Evolutionary conservation across 1,139 yeast genomes (phyloP).

Genomic region (Blastobotrys malaysiensis): DNA sequence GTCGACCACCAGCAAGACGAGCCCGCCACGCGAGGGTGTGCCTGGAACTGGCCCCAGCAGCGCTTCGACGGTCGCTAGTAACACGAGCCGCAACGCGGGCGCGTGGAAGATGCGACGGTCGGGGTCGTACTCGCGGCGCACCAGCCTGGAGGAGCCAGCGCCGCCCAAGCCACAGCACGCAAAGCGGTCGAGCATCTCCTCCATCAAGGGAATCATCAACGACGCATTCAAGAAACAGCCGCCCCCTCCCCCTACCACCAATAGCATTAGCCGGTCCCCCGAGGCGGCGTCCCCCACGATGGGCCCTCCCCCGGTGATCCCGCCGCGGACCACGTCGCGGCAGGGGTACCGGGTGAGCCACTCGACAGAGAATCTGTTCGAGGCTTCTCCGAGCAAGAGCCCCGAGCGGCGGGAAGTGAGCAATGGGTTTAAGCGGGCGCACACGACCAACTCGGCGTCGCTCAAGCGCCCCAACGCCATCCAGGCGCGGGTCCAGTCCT

Average conservation of each 20-base stretch:
- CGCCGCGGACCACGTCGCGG: neutral
- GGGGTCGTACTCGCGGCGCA: constrained; percentile 11
- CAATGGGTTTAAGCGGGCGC: neutral
- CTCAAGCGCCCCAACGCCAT: constrained; percentile 27
- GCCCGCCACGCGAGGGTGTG: neutral
- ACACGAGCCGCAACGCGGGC: constrained; percentile 4
- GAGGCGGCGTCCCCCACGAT: neutral
- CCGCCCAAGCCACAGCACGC: constrained; percentile 16
- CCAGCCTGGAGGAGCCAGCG: neutral
- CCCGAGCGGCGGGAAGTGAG: neutral
- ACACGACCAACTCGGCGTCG: neutral
- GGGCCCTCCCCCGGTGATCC: neutral
- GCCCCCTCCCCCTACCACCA: constrained; percentile 14
- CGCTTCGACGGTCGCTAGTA: neutral
- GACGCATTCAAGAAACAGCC: constrained; percentile 30
- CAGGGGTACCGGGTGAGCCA: neutral
- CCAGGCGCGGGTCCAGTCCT: constrained; percentile 62
- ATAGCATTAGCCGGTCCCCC: constrained; percentile 6
- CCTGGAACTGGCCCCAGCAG: neutral
- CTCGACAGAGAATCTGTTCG: neutral
- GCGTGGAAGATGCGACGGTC: constrained; percentile 16
- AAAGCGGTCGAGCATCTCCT: constrained; percentile 26
- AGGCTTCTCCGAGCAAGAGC: neutral
- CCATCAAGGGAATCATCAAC: constrained; percentile 23
- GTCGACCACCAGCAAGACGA: neutral